Base-by-base conservation (phyloP, 2,329 filamentous ascomycete genomes). In the Rasamsonia emersonii region DNA sequence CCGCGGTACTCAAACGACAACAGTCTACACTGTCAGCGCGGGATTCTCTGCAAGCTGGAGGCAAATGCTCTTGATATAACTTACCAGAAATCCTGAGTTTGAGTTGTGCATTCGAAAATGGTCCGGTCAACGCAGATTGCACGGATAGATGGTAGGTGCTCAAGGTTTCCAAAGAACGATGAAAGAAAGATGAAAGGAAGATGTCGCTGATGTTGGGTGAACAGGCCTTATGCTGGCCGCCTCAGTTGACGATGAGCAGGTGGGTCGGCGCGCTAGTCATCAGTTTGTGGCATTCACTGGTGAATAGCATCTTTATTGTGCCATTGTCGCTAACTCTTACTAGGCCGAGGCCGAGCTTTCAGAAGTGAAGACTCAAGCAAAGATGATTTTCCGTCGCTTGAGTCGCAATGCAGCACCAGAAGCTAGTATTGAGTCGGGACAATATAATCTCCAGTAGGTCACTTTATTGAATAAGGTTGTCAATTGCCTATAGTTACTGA, bases 71-170 rank as follows among this genome's bases (percentile, higher is more conserved):
- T n/a, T n/a, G n/a, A n/a, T n/a, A n/a, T n/a, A n/a, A n/a, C n/a
- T n/a, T n/a, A n/a, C n/a, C n/a, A n/a, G n/a, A n/a, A n/a, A n/a
- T n/a, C n/a, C n/a, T n/a, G n/a, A n/a, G n/a, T n/a, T n/a, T n/a
- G n/a, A n/a, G n/a, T n/a, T n/a, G n/a, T n/a, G n/a, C n/a, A n/a
- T 30, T 25, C 32, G 42, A 57, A 41, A 24, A 91, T 89, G 86
- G 89, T 94, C 52, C 77, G 76, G 59, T 91, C 88, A 51, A 98
- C 89, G 32, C 85, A 94, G 65, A 94, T 98, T 65, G 82, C 86
- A 44, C 75, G 91, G 62, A 75, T 96, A 31, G 91, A 96, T 65
- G 89, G 86, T 91, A 58, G 41, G 61, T 44, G 16, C 11, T 33
- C 9, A 10, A 18, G 13, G 35, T 20, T 28, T 28, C 24, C 11